Base-by-base conservation (phyloP, 2,329 filamentous ascomycete species). In the Colletotrichum sidae region DNA sequence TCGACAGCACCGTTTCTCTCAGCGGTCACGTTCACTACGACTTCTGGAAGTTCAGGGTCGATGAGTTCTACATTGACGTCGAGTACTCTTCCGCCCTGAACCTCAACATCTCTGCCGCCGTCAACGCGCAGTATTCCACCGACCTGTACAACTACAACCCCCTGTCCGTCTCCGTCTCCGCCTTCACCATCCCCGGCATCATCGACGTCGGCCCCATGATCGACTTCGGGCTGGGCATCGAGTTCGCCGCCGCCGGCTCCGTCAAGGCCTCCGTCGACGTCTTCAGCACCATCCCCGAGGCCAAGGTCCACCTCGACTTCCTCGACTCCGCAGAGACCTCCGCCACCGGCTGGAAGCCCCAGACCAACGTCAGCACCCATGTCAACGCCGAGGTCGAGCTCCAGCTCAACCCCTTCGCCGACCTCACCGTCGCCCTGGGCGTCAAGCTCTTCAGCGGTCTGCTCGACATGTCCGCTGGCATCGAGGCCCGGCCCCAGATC, bases 11-110 rank as follows among this genome's bases (percentile, higher is more conserved):
- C 13, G 70, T 80, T 35, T 77, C 76, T 6, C 75, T 83, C 41
- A 79, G 79, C 2, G 80, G 80, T 25, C 76, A 77, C 58, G 72
- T 82, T 11, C 72, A 74, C 53, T 82, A 79, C 70, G 76, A 75
- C 65, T 75, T 81, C 66, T 69, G 72, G 44, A 64, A 65, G n/a
- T 70, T 72, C 39, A 69, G 72, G 47, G 69, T 80, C 6, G 69
- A 77, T 44, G 69, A 73, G 44, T 73, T 83, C 8, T 78, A 77
- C 69, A 78, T 83, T 51, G 79, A 83, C 60, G 73, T 83, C 55
- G 78, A 81, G 59, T 73, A 68, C 2, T 66, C 75, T 1, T 79
- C 76, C 67, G 71, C 68, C 46, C 35, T 66, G 15, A 73, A 75
- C 10, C 74, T 72, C 4, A 75, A 68, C 13, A 60, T 83, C 38